Conservation (phyloP, 1,139 yeast species). For the Hansenula lynferdii region DNA sequence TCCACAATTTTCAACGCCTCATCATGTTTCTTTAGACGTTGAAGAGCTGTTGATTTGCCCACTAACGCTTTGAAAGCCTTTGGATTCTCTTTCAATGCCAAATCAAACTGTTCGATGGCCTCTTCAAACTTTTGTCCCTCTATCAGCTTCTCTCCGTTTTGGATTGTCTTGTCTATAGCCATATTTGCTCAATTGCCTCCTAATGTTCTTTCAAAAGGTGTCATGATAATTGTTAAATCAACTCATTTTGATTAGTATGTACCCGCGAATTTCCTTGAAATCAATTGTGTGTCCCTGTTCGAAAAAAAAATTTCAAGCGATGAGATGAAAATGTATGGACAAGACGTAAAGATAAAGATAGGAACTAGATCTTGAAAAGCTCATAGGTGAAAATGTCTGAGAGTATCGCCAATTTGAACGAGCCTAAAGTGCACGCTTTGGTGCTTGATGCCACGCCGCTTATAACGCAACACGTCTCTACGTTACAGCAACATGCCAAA, state of each 20-base stretch:
- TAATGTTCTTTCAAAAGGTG: no score
- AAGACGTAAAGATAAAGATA: no score
- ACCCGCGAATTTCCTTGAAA: no score
- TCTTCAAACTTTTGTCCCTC: conserved; percentile 31
- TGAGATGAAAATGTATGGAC: conserved; percentile 39
- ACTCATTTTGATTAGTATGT: no score
- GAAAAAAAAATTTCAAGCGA: conserved; percentile 11
- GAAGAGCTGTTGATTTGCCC: conserved; percentile 54
- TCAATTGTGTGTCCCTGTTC: not conserved
- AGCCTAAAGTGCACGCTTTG: conserved; percentile 42
- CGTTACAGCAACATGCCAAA: conserved; percentile 64
- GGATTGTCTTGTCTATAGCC: conserved; percentile 14
- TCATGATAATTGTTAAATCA: no score
- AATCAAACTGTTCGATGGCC: conserved; percentile 32
- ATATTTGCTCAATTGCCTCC: no score
- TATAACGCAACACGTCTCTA: conserved; percentile 78
- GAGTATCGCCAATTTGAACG: conserved; percentile 13
- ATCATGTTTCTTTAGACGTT: conserved; percentile 45
- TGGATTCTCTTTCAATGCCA: conserved; percentile 32
- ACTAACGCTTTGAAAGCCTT: conserved; percentile 46
- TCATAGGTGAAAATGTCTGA: conserved; percentile 2
- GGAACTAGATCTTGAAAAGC: no score
- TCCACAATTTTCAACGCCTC: conserved; percentile 50
- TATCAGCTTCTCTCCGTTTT: conserved; percentile 24
- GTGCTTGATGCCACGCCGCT: conserved; percentile 95